These are phyloP conservation scores for Calonectria pteridis DNA, from an alignment of 2,329 filamentous ascomycete species.

Conservation along the genomic window DNA sequence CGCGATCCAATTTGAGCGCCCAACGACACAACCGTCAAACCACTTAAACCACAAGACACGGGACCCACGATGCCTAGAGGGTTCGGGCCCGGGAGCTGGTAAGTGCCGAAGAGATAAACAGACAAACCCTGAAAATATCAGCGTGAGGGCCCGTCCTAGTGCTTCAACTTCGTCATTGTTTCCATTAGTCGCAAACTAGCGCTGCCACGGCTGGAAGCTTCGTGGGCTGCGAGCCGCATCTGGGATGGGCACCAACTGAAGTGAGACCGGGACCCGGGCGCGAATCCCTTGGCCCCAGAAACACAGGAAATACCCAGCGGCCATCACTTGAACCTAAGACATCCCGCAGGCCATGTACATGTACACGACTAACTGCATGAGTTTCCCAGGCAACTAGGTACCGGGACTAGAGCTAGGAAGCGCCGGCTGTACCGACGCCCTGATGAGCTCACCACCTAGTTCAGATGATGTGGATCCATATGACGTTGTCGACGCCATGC, in stretches of 20 bases:
- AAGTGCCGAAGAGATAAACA: not conserved
- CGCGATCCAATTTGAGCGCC: not conserved
- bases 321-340: conserved; percentile 38
- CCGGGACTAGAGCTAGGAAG: not conserved
- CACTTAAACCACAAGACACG: not conserved
- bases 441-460: conserved; percentile 32
- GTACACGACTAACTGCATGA: not conserved
- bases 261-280: conserved; percentile 31
- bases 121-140: conserved; percentile 21
- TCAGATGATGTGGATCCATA: conserved; percentile 41
- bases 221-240: conserved; percentile 42
- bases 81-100: conserved; percentile 2
- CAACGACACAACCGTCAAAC: conserved; percentile 6
- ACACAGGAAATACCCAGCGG: conserved; percentile 25
- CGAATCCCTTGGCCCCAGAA: conserved; percentile 30
- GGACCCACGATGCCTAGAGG: conserved; percentile 2
- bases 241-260: conserved; percentile 37
- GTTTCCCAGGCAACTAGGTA: not conserved
- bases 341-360: not conserved
- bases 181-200: conserved; percentile 41
- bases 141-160: conserved; percentile 23
- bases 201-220: conserved; percentile 37
- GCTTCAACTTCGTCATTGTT: conserved; percentile 45
- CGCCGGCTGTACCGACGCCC: conserved; percentile 18
- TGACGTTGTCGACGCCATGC: conserved; percentile 44